phyloP scores from a whole-genome alignment of 1,139 yeast species.

The Sugiyamaella novakii region DNA sequence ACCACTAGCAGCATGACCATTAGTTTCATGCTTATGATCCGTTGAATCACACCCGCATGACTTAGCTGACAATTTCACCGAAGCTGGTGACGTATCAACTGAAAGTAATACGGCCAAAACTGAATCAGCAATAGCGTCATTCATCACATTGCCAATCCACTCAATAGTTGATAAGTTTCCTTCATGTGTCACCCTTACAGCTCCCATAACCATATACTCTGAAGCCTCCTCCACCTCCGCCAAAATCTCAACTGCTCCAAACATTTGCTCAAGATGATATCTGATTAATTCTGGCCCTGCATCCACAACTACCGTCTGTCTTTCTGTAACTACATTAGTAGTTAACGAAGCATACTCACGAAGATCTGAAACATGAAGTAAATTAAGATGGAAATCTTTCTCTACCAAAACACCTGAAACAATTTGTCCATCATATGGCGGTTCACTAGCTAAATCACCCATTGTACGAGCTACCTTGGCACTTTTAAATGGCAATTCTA shows the following conservation, averaged over 20 bases:
- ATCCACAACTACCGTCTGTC: constrained; percentile 73
- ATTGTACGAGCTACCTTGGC: constrained; percentile 82
- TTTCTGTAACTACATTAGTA: constrained; percentile 81
- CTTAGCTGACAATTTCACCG: constrained; percentile 79
- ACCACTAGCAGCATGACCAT: constrained; percentile 42
- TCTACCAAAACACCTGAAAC: constrained; percentile 90
- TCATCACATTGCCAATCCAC: constrained; percentile 89
- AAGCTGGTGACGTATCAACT: constrained; percentile 93
- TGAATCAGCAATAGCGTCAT: constrained; percentile 93
- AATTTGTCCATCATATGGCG: constrained; percentile 47
- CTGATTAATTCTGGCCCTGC: constrained; percentile 78
- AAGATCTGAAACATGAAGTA: constrained; percentile 81
- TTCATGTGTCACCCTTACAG: constrained; percentile 41
- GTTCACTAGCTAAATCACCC: constrained; percentile 66
- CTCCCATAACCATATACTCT: constrained; percentile 53
- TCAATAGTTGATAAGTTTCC: constrained; percentile 56
- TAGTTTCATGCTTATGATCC: constrained; percentile 19
- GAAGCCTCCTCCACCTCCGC: constrained; percentile 53
- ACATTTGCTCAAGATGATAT: constrained; percentile 95
- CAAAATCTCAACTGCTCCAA: constrained; percentile 76
- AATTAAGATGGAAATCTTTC: constrained; percentile 82
- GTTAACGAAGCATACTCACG: constrained; percentile 87
- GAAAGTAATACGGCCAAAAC: constrained; percentile 86
- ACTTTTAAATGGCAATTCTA: constrained; percentile 77
- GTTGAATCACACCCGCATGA: constrained; percentile 44